Conservation (phyloP, 163 green algal species). For the Prototheca cutis region DNA sequence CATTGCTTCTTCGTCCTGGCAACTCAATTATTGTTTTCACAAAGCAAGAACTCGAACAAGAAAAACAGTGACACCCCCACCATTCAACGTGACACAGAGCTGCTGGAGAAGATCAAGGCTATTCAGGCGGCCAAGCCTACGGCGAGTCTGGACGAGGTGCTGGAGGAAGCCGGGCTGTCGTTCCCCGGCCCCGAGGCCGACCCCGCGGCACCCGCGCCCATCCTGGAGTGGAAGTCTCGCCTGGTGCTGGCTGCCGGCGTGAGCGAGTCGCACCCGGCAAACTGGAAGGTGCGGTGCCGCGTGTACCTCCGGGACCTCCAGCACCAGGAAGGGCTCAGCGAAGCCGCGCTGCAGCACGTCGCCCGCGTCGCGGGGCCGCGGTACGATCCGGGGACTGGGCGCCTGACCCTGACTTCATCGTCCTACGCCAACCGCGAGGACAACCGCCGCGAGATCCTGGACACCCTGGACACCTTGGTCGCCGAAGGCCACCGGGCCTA, state of each 20-base stretch:
- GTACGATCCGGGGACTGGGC: slow-evolving; percentile 32
- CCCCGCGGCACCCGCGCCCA: slow-evolving; percentile 10
- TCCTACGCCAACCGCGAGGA: slow-evolving; percentile 20
- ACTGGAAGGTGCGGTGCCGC: slow-evolving; percentile 25
- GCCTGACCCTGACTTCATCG: slow-evolving; percentile 28
- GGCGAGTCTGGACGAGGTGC: slow-evolving; percentile 8
- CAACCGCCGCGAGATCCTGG: slow-evolving; percentile 28
- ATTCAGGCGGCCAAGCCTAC: slow-evolving; percentile 2
- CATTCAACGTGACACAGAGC: neutral
- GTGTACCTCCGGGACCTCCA: slow-evolving; percentile 40
- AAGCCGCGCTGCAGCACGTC: slow-evolving; percentile 37
- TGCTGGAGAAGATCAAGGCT: neutral
- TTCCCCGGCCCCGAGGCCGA: neutral
- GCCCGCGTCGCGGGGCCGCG: slow-evolving; percentile 28
- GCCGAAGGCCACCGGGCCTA: slow-evolving; percentile 14
- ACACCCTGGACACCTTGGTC: slow-evolving; percentile 14
- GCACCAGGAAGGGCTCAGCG: slow-evolving; percentile 24
- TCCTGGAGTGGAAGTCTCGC: slow-evolving; percentile 29
- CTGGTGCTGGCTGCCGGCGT: slow-evolving; percentile 19
- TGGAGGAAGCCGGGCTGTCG: neutral
- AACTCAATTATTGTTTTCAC: neutral
- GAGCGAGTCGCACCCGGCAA: slow-evolving; percentile 27
- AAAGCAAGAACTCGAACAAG: too few species aligned
- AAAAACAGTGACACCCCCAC: too few species aligned
- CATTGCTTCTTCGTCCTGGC: too few species aligned